These are phyloP conservation scores for Cladosporium sp. DNA, from an alignment of 2,329 filamentous ascomycete species.

Conservation along the genomic window DNA sequence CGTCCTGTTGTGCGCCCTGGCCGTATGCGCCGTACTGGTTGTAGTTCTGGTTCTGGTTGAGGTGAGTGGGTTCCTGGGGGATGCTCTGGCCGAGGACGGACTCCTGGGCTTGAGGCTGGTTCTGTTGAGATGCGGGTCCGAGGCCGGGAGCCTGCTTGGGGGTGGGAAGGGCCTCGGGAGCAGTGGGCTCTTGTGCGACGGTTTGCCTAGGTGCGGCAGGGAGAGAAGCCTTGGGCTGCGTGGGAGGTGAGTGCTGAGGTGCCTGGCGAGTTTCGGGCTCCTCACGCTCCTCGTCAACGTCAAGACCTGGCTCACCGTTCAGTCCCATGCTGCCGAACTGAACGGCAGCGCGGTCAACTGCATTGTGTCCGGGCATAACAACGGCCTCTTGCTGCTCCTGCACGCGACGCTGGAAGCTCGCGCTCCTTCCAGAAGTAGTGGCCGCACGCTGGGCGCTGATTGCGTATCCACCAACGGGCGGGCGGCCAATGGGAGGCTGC, in stretches of 20 bases:
- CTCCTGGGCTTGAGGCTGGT: constrained; percentile 35
- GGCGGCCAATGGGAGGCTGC: constrained; percentile 55
- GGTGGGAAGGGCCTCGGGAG: constrained; percentile 40
- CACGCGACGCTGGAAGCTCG: constrained; percentile 79
- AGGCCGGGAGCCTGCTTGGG: constrained; percentile 60
- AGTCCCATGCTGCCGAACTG: constrained; percentile 96
- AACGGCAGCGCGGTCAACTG: constrained; percentile 85
- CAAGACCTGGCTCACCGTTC: constrained; percentile 68
- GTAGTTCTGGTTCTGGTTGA: constrained; percentile 40
- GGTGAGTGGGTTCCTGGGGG: constrained; percentile 41
- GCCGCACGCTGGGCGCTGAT: constrained; percentile 80
- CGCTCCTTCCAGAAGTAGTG: constrained; percentile 58
- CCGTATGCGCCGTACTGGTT: constrained; percentile 69
- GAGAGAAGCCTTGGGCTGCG: constrained; percentile 78
- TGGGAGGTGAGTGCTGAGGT: constrained; percentile 84
- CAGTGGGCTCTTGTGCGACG: constrained; percentile 36
- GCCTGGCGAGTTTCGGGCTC: constrained; percentile 94
- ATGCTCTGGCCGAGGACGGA: constrained; percentile 50
- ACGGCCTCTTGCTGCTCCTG: constrained; percentile 96
- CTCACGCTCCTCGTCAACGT: constrained; percentile 91
- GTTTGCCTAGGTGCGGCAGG: constrained; percentile 62
- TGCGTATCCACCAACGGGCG: constrained; percentile 68
- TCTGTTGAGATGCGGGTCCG: constrained; percentile 55
- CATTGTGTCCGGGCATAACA: constrained; percentile 95
- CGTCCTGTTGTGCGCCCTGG: constrained; percentile 55